phyloP scores from a whole-genome alignment of 306 rosid genomes.

The Casuarina glauca region DNA sequence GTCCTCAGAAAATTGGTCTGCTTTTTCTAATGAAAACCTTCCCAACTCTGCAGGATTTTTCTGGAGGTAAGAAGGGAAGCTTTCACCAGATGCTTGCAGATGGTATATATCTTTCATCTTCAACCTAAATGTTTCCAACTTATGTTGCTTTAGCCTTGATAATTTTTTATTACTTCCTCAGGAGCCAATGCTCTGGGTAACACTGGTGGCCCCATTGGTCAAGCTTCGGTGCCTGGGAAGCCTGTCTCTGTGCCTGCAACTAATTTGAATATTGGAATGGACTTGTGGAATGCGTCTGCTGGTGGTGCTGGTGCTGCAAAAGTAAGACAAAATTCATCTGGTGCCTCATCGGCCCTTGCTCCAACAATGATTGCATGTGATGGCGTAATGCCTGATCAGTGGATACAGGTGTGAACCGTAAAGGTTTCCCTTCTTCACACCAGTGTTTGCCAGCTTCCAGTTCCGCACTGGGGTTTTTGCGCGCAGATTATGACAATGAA shows the following conservation, averaged over 20 bases:
- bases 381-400: constrained; percentile 63
- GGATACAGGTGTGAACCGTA: constrained; percentile 68
- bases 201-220: constrained; percentile 43
- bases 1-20: constrained; percentile 1
- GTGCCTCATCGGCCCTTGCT: constrained; percentile 47
- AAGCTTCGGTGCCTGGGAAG: constrained; percentile 65
- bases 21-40: constrained; percentile 18
- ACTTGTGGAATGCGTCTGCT: constrained; percentile 78
- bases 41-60: constrained; percentile 53
- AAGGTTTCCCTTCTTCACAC: not conserved
- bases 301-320: constrained; percentile 61
- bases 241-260: constrained; percentile 67
- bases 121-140: constrained; percentile 7
- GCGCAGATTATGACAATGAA: not conserved
- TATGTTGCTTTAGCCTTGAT: constrained; percentile 11
- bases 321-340: constrained; percentile 59
- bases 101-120: constrained; percentile 52
- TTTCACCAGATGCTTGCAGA: constrained; percentile 96
- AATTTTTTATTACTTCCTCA: constrained; percentile 36
- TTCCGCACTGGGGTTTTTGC: not conserved
- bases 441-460: not conserved
- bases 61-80: constrained; percentile 74
- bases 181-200: constrained; percentile 84
- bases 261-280: constrained; percentile 93
- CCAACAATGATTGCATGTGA: constrained; percentile 46